Evolutionary conservation across 768 basidiomycete species (phyloP).

Genomic region (Crepidotus variabilis): DNA sequence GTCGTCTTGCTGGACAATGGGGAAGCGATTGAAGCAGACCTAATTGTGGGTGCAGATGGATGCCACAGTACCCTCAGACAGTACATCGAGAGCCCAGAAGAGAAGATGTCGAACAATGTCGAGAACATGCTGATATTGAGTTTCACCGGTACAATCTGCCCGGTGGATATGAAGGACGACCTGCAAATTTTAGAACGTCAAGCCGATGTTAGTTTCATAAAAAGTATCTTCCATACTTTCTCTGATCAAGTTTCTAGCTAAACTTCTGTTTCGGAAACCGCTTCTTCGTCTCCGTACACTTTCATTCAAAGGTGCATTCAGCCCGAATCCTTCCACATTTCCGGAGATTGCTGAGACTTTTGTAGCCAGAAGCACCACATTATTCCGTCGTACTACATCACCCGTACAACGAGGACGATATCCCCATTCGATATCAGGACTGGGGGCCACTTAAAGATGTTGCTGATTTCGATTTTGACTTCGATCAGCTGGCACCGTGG

Average conservation of each 20-base stretch:
- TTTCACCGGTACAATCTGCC: too few species aligned
- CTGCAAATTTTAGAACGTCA: too few species aligned
- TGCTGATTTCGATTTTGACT: neutral
- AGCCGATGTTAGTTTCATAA: too few species aligned
- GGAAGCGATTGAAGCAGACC: constrained; percentile 40
- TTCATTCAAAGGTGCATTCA: too few species aligned
- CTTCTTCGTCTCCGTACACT: too few species aligned
- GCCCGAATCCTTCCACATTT: too few species aligned
- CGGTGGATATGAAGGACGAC: too few species aligned
- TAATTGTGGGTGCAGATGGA: constrained; percentile 63
- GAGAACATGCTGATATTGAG: too few species aligned
- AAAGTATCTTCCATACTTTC: too few species aligned
- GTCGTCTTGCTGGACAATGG: constrained; percentile 38
- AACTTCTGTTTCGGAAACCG: too few species aligned
- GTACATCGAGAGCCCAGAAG: constrained; percentile 17
- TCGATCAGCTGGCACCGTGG: neutral
- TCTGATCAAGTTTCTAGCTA: too few species aligned
- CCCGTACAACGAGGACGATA: neutral
- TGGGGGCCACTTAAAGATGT: neutral
- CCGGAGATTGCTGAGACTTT: too few species aligned
- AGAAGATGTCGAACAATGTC: constrained; percentile 9
- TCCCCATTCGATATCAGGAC: neutral
- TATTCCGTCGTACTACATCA: neutral
- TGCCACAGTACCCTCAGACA: constrained; percentile 35
- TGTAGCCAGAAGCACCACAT: neutral